Evolutionary conservation across 2,329 filamentous ascomycete genomes (phyloP).

Genomic region (Pseudocercospora pini-densiflorae): DNA sequence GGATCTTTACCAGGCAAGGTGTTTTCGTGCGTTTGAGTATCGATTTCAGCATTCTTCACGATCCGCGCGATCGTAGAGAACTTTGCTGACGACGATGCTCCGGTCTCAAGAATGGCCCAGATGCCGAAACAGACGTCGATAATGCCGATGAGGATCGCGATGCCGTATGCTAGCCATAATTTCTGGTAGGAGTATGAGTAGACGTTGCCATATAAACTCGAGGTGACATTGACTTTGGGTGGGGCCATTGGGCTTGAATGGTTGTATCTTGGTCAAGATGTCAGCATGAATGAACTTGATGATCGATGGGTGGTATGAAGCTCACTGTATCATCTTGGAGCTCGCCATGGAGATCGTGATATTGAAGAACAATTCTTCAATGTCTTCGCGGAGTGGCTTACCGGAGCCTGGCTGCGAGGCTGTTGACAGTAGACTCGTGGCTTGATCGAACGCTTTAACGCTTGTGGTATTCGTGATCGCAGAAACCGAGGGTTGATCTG

Average conservation of each 20-base stretch:
- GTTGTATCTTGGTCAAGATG: conserved; percentile 5
- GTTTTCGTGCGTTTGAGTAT: conserved; percentile 11
- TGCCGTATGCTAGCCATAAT: conserved; percentile 22
- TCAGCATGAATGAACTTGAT: not conserved
- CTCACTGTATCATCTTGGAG: not conserved
- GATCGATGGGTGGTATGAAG: conserved; percentile 2
- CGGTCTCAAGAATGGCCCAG: conserved; percentile 7
- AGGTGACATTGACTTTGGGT: conserved; percentile 5
- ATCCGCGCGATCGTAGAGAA: conserved; percentile 8
- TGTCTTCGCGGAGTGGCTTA: not conserved
- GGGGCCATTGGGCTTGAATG: conserved; percentile 8
- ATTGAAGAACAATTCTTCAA: conserved; percentile 21
- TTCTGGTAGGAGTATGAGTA: conserved; percentile 19
- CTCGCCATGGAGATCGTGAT: conserved; percentile 18
- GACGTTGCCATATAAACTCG: not conserved
- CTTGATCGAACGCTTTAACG: conserved; percentile 9
- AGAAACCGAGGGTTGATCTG: not conserved
- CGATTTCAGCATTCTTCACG: conserved; percentile 16
- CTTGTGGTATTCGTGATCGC: conserved; percentile 1
- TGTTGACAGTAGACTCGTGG: conserved; percentile 12
- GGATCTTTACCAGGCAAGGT: conserved; percentile 19
- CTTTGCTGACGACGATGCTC: conserved; percentile 24
- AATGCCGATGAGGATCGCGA: conserved; percentile 13
- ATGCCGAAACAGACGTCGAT: conserved; percentile 21
- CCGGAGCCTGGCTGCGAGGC: not conserved